phyloP scores from a whole-genome alignment of 23 red algal species.

The Gracilaria vermiculophylla region DNA sequence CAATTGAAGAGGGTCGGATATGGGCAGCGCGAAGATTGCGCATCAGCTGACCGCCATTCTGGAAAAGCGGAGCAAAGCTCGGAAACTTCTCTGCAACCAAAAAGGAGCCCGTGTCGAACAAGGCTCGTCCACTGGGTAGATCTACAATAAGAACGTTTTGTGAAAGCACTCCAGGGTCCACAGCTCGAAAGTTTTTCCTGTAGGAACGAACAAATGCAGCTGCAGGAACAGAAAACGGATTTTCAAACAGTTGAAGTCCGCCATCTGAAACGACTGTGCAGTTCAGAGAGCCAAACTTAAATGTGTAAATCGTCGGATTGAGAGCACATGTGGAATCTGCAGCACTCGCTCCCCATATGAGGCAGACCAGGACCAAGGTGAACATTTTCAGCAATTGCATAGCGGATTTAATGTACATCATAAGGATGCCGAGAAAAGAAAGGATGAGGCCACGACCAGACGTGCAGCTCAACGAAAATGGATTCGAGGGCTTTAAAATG shows the following conservation, averaged over 20 bases:
- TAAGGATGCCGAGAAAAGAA: too few species aligned
- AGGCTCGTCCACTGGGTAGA: background rate
- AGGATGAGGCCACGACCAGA: too few species aligned
- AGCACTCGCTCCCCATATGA: background rate
- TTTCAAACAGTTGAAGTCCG: background rate
- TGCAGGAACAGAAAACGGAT: slow-evolving; percentile 2
- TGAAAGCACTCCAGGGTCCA: background rate
- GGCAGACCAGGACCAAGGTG: background rate
- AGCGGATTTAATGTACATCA: background rate
- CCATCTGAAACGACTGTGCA: background rate
- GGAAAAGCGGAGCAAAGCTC: background rate
- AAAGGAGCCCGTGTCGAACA: slow-evolving; percentile 39
- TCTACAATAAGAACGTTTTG: slow-evolving; percentile 35
- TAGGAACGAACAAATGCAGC: slow-evolving; percentile 23
- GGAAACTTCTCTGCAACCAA: slow-evolving; percentile 8
- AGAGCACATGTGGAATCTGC: background rate
- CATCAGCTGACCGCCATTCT: slow-evolving; percentile 5
- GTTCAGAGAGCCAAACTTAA: background rate
- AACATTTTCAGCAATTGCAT: background rate
- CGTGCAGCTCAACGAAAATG: background rate
- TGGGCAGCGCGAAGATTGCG: slow-evolving; percentile 28
- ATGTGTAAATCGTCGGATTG: background rate
- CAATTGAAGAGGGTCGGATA: slow-evolving; percentile 5
- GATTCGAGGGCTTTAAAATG: too few species aligned
- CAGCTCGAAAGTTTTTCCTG: background rate